Base-by-base conservation (phyloP, 331 rosid genomes). In the Rhamnella rubrinervis region DNA sequence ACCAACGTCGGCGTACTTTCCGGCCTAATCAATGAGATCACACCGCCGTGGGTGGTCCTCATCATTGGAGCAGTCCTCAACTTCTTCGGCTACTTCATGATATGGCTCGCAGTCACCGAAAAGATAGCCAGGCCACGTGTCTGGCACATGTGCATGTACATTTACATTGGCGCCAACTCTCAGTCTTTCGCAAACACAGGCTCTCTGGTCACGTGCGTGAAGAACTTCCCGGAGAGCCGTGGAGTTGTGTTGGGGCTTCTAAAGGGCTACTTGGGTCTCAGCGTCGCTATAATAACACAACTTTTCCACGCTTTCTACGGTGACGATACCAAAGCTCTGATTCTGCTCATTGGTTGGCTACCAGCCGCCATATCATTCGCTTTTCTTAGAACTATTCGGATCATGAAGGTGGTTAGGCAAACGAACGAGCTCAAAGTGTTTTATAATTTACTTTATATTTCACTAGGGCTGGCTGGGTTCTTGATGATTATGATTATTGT, bases 1-100 rank as follows among this genome's bases (percentile, higher is more conserved):
- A 66, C 86, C 12, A 85, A 82, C 67, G 86, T 85, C 15, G 89
- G 89, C 1, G 52, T 85, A 63, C 76, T 85, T 19, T 51, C 89
- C 12, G 89, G 89, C 13, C 89, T 85, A 9, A 60, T 85, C 71
- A 85, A 79, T 59, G 89, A 85, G 78, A 81, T 85, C 16, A 82
- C 86, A 0, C 86, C 86, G 16, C 89, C 89, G 23, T 85, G 89
- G 89, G 83, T 85, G 66, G 89, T 79, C 6, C 78, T 85, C 13
- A 31, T 76, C 20, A 71, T 82, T 17, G 89, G 89, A 1, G 79
- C 84, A 1, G 59, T 79, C 25, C 69, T 85, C 49, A 85, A 85
- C 58, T 85, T 85, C 65, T 67, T 70, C 15, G 89, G 89, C 6
- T 85, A 85, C 72, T 76, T 85, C 65, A 85, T 85, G 89, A 82